Evolutionary conservation across 331 rosid genomes (phyloP), one percentile per base, ranked within the genome.

Genomic region (Prunus yedoensis): DNA sequence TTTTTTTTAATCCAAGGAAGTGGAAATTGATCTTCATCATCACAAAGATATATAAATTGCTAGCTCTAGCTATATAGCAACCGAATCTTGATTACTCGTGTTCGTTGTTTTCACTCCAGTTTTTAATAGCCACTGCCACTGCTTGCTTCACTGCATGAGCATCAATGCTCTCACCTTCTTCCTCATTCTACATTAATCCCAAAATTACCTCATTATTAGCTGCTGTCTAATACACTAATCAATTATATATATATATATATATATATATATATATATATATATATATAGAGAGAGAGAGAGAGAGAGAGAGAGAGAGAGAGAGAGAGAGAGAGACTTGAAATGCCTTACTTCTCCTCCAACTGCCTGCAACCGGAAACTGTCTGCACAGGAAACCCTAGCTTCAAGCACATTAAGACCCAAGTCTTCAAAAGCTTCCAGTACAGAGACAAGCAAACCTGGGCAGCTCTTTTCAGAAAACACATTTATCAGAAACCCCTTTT

Each of bases 311-410:
- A 28, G 32, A 28, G 32, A 28, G 35, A 30, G 35, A 30, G 35
- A 30, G 35, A 30, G 35, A 30, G 35, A 32, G 35, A 32, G 35
- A 32, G 35, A 32, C 23, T 1, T 61, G 66, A 61, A 28, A 45
- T 56, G 57, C 20, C 90, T 89, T 90, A 92, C 99, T 71, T 92
- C 96, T 80, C 88, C 89, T 80, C 94, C 97, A 76, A 90, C 87
- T 11, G 99, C 99, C 81, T 89, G 94, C 76, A 95, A 85, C 50
- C 77, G 89, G 73, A 95, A 95, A 80, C 74, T 90, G 78, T 92
- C 92, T 1, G 91, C 82, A 78, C 99, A 95, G 52, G 99, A 92
- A 92, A 89, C 97, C 99, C 99, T 95, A 89, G 99, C 99, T 89
- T 95, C 97, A 53, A 85, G 80, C n/a, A 95, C 97, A 41, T 77